phyloP scores from a whole-genome alignment of 768 basidiomycete species.

The Daedaleopsis nitida region DNA sequence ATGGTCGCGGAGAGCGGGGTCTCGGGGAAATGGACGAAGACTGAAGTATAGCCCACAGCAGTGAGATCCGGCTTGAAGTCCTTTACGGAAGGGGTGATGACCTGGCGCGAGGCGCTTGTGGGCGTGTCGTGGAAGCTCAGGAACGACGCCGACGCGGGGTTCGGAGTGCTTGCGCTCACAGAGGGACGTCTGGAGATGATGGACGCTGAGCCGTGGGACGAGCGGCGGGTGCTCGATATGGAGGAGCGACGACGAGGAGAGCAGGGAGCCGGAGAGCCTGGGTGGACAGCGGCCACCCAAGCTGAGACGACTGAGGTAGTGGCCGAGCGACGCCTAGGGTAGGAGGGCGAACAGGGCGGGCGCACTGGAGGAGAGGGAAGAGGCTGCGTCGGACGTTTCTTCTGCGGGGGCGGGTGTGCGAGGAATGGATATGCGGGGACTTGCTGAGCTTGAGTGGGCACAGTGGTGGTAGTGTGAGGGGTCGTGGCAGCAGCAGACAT shows the following conservation, averaged over 20 bases:
- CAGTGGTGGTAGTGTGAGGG: conserved; percentile 13
- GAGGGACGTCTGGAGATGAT: conserved; percentile 34
- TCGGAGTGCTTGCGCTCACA: conserved; percentile 38
- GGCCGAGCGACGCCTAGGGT: conserved; percentile 39
- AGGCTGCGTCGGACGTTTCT: conserved; percentile 31
- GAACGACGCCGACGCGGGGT: conserved; percentile 54
- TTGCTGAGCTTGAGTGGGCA: conserved; percentile 8
- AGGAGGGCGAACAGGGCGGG: conserved; percentile 12
- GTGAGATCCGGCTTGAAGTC: conserved; percentile 58
- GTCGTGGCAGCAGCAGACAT: conserved; percentile 24
- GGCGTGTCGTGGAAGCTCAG: conserved; percentile 46
- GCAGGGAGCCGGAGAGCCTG: conserved; percentile 60
- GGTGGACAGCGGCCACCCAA: conserved; percentile 70
- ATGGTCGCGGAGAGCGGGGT: conserved; percentile 40
- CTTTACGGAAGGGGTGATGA: conserved; percentile 45
- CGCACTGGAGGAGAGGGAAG: conserved; percentile 28
- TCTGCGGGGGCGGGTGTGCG: conserved; percentile 32
- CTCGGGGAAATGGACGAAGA: conserved; percentile 61
- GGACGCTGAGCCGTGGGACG: conserved; percentile 34
- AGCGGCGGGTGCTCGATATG: conserved; percentile 31
- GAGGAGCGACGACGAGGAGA: conserved; percentile 32
- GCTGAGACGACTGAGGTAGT: conserved; percentile 52
- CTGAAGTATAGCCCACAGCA: conserved; percentile 62
- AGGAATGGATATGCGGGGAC: conserved; percentile 32
- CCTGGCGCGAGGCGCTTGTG: conserved; percentile 29